phyloP scores from a whole-genome alignment of 257 asterid species.

The Rhazya stricta region DNA sequence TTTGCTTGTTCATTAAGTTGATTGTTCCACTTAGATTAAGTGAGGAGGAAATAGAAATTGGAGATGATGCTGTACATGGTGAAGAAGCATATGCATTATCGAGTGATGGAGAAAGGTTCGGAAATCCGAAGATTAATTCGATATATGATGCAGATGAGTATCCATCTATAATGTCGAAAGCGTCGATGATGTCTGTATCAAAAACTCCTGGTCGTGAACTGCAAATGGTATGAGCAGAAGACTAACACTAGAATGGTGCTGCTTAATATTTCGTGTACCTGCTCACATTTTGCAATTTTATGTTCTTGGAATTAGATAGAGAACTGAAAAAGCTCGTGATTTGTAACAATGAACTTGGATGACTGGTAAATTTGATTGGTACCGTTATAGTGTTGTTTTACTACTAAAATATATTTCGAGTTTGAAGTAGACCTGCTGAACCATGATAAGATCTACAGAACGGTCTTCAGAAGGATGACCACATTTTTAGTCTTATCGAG shows the following conservation, averaged over 20 bases:
- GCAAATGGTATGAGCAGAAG: constrained; percentile 26
- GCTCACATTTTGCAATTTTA: no score
- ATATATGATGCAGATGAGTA: constrained; percentile 43
- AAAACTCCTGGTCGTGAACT: constrained; percentile 25
- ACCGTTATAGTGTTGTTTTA: no score
- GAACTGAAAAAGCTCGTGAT: no score
- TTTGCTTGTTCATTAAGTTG: constrained; percentile 35
- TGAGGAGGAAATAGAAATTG: constrained; percentile 31
- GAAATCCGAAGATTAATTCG: constrained; percentile 31
- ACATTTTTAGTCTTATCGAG: no score
- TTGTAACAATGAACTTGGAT: no score
- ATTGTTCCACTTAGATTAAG: constrained; percentile 41
- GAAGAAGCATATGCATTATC: constrained; percentile 38
- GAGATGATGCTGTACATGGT: constrained; percentile 42
- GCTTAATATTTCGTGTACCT: no score
- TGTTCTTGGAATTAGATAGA: no score
- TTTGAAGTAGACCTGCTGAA: no score
- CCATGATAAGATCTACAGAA: no score
- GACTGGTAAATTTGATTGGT: no score
- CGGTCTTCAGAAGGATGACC: no score
- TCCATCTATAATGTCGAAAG: constrained; percentile 34
- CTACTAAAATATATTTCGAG: no score
- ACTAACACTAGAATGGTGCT: background rate
- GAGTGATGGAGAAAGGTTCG: constrained; percentile 28
- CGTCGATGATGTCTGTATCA: background rate